Evolutionary conservation across 31 red algal species (phyloP).

Genomic region (Endocladia muricata): DNA sequence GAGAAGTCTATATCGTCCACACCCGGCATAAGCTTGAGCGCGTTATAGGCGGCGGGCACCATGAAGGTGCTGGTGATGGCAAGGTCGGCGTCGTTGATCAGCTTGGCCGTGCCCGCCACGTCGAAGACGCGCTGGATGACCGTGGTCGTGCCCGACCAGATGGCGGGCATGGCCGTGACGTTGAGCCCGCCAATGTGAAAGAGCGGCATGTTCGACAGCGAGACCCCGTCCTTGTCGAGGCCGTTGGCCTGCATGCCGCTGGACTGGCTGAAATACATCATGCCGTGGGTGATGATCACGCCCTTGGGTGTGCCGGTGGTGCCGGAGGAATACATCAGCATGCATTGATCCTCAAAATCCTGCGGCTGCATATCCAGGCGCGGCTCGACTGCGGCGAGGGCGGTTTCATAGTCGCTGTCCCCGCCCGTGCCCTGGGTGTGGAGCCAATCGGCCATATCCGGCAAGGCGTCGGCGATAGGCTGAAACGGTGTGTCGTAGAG

Average conservation of each 20-base stretch:
- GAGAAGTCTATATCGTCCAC: background rate
- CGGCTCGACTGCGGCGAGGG: background rate
- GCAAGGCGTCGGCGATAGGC: background rate
- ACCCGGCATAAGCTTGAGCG: background rate
- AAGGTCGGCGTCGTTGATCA: conserved; percentile 17
- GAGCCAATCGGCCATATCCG: background rate
- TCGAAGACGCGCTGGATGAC: conserved; percentile 2
- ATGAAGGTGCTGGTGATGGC: conserved; percentile 5
- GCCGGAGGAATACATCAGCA: conserved; percentile 38
- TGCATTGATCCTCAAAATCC: background rate
- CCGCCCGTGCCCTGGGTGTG: background rate
- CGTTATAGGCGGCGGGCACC: conserved; percentile 24
- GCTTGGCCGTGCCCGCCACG: background rate
- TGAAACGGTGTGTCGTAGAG: background rate
- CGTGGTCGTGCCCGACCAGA: conserved; percentile 3
- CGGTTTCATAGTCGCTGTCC: background rate
- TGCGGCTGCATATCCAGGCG: background rate
- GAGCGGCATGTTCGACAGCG: conserved; percentile 29
- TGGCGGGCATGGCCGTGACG: background rate
- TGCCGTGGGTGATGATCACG: conserved; percentile 13
- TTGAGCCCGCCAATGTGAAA: conserved; percentile 29
- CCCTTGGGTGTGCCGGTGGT: conserved; percentile 32
- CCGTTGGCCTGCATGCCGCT: background rate
- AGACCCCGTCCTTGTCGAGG: background rate
- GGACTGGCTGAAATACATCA: background rate